Conservation (phyloP, 2,329 filamentous ascomycete species). For the Diaporthe australafricana region DNA sequence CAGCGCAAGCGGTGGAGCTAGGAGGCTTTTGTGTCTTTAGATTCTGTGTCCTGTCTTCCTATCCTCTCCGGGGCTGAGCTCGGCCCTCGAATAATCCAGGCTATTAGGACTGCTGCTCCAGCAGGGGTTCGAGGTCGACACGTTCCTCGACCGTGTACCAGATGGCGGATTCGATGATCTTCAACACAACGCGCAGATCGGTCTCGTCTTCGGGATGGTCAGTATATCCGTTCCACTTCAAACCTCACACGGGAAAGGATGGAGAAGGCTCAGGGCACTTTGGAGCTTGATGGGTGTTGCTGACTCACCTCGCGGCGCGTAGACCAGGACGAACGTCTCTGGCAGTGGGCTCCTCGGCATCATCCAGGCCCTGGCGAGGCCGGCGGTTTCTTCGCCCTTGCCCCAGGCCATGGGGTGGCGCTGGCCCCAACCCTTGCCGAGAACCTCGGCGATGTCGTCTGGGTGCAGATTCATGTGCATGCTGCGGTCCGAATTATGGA, state of each 20-base stretch:
- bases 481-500: slow-evolving; percentile 80
- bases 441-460: slow-evolving; percentile 77
- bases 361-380: slow-evolving; percentile 10
- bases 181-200: slow-evolving; percentile 75
- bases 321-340: slow-evolving; percentile 82
- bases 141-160: slow-evolving; percentile 67
- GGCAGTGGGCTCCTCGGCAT: slow-evolving; percentile 72
- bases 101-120: slow-evolving; percentile 5
- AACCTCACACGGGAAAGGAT: no score
- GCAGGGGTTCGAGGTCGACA: slow-evolving; percentile 36
- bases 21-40: background rate
- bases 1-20: slow-evolving; percentile 16
- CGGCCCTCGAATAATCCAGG: background rate
- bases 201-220: slow-evolving; percentile 58
- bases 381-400: slow-evolving; percentile 47
- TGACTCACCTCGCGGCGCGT: slow-evolving; percentile 74
- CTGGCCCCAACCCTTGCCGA: slow-evolving; percentile 85
- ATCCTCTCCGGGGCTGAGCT: background rate
- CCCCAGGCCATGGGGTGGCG: slow-evolving; percentile 75
- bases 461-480: slow-evolving; percentile 86
- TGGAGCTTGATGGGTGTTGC: background rate
- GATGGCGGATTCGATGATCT: slow-evolving; percentile 79
- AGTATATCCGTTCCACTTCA: slow-evolving; percentile 27
- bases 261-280: background rate
- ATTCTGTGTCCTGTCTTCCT: background rate